Percentiles rank a stretch among this genome's conserved stretches.
Evolutionary conservation across 169 alveolate species (phyloP).

Genomic region (Cystoisospora suis): DNA sequence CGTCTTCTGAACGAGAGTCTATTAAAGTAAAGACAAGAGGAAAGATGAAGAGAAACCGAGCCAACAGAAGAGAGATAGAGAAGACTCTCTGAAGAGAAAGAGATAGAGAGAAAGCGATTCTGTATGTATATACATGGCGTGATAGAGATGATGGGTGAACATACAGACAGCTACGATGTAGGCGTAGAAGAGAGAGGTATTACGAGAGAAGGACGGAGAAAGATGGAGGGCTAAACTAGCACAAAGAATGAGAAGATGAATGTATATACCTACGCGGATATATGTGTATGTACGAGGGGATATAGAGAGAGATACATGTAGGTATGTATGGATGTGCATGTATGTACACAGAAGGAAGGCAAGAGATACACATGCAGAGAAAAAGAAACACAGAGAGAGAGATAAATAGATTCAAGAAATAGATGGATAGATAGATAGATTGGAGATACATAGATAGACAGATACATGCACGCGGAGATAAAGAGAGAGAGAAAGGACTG

Average conservation of each 20-base stretch:
- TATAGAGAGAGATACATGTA: background rate
- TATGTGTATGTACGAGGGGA: background rate
- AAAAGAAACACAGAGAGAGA: background rate
- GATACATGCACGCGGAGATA: too few species aligned
- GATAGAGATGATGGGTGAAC: background rate
- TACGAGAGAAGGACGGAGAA: background rate
- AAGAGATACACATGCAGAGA: background rate
- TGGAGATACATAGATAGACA: too few species aligned
- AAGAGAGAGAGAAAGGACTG: background rate
- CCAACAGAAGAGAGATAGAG: background rate
- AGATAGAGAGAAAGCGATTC: background rate
- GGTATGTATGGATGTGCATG: background rate
- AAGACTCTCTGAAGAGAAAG: background rate
- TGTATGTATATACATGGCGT: too few species aligned
- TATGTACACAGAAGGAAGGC: background rate
- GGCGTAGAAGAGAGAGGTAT: background rate
- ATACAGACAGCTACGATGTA: background rate
- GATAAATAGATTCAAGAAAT: too few species aligned
- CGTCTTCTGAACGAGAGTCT: conserved; percentile 82
- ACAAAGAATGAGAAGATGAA: background rate
- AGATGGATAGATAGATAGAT: too few species aligned
- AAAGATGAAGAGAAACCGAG: background rate
- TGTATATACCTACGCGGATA: background rate
- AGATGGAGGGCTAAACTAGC: background rate
- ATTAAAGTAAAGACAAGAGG: conserved; percentile 63